phyloP scores from a whole-genome alignment of 139 green algal genomes.

The Chlorella sp. region DNA sequence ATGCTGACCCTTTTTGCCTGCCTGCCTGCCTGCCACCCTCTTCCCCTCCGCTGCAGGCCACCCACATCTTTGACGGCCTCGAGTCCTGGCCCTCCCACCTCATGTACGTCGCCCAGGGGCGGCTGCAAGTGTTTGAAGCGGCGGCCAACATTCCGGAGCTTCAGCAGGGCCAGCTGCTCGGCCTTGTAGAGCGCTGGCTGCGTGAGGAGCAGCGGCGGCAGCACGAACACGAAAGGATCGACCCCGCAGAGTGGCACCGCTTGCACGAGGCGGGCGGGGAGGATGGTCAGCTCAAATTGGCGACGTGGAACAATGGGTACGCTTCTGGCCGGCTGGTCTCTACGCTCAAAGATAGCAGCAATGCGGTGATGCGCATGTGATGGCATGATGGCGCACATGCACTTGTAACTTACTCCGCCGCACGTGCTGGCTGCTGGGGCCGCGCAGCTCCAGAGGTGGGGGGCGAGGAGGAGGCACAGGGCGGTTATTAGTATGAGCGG shows the following conservation, averaged over 20 bases:
- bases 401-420: no score
- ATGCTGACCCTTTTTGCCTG: neutral
- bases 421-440: no score
- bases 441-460: no score
- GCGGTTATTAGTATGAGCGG: no score
- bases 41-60: conserved; percentile 74
- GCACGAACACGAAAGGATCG: conserved; percentile 18
- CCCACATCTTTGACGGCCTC: conserved; percentile 99
- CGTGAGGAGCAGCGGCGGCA: conserved; percentile 55
- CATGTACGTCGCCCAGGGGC: conserved; percentile 84
- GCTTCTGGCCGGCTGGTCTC: conserved; percentile 71
- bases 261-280: neutral
- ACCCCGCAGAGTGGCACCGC: conserved; percentile 1
- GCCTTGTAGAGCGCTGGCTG: conserved; percentile 69
- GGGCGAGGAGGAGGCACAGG: no score
- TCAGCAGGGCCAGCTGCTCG: conserved; percentile 64
- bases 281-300: conserved; percentile 35
- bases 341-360: conserved; percentile 70
- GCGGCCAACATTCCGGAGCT: conserved; percentile 63
- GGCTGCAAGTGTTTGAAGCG: conserved; percentile 58
- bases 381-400: neutral
- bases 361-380: conserved; percentile 84
- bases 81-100: conserved; percentile 95
- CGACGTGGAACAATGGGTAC: conserved; percentile 88
- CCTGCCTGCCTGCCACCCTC: neutral